Percentiles rank a stretch among this genome's conserved stretches.
phyloP scores from a whole-genome alignment of 148 eudicot genomes.

The Amaranthus hypochondriacus region DNA sequence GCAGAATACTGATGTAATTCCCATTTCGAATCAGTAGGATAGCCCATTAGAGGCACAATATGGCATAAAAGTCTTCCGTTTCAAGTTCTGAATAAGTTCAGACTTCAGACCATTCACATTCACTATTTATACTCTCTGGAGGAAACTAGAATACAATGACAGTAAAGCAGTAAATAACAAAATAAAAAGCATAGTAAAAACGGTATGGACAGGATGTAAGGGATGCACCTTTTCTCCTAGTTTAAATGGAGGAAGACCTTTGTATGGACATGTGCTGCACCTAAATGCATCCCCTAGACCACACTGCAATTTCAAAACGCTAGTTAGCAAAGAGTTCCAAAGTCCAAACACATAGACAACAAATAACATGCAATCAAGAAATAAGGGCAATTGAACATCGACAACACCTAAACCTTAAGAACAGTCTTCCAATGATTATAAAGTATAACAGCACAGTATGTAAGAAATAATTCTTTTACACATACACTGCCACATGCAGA shows the following conservation, averaged over 20 bases:
- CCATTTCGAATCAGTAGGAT: no score
- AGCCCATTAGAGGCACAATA: no score
- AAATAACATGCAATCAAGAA: neutral
- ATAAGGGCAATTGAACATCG: neutral
- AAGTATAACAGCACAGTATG: neutral
- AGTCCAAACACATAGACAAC: neutral
- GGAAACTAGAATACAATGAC: no score
- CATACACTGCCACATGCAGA: conserved; percentile 92
- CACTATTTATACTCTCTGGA: neutral
- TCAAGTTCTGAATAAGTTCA: neutral
- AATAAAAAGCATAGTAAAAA: neutral
- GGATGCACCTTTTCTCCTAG: conserved; percentile 78
- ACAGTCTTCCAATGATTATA: neutral
- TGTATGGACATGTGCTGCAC: conserved; percentile 88
- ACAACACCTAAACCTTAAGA: neutral
- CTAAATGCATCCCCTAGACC: conserved; percentile 96
- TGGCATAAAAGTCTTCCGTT: neutral
- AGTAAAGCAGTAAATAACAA: neutral
- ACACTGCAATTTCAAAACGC: conserved; percentile 41
- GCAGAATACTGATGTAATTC: no score
- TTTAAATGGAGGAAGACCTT: conserved; percentile 85
- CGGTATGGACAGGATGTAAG: neutral
- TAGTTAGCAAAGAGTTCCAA: neutral
- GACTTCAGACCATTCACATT: neutral
- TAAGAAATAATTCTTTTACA: neutral